Evolutionary conservation across 805 yeast genomes (phyloP).

Genomic region (Jamesozyma spencerorum): DNA sequence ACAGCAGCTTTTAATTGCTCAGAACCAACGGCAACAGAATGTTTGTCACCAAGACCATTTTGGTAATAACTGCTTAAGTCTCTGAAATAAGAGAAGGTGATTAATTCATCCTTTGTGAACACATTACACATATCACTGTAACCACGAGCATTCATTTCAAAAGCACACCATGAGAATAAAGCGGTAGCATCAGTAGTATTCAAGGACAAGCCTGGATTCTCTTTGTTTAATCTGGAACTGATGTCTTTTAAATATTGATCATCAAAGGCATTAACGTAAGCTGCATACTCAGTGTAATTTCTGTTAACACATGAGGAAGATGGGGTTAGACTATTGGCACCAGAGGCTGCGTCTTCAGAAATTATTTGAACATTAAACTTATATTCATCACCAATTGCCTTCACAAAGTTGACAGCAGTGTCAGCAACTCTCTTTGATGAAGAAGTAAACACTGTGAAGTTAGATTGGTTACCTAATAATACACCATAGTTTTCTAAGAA

Average conservation of each 20-base stretch:
- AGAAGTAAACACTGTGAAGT: conserved; percentile 40
- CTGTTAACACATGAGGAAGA: conserved; percentile 36
- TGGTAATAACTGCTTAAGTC: conserved; percentile 44
- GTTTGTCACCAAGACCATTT: background rate
- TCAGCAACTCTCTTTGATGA: conserved; percentile 41
- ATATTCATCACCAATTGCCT: conserved; percentile 22
- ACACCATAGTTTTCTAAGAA: conserved; percentile 37
- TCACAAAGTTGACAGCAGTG: conserved; percentile 44
- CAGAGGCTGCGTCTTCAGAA: conserved; percentile 35
- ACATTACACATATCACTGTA: conserved; percentile 56
- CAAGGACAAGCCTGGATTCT: conserved; percentile 47
- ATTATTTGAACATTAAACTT: conserved; percentile 31
- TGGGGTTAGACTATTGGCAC: conserved; percentile 45
- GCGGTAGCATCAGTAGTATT: conserved; percentile 42
- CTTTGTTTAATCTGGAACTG: conserved; percentile 44
- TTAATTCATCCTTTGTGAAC: conserved; percentile 60
- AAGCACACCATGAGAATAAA: conserved; percentile 61
- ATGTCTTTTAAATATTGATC: conserved; percentile 41
- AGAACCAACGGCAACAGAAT: conserved; percentile 42
- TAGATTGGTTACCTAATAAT: conserved; percentile 31
- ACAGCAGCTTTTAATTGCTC: conserved; percentile 46
- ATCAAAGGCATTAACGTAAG: conserved; percentile 14
- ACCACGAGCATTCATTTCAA: conserved; percentile 63
- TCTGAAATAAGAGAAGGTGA: conserved; percentile 48
- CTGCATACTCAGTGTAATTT: conserved; percentile 16